Conservation (phyloP, 2,329 filamentous ascomycete species). For the Plenodomus biglobosus region DNA sequence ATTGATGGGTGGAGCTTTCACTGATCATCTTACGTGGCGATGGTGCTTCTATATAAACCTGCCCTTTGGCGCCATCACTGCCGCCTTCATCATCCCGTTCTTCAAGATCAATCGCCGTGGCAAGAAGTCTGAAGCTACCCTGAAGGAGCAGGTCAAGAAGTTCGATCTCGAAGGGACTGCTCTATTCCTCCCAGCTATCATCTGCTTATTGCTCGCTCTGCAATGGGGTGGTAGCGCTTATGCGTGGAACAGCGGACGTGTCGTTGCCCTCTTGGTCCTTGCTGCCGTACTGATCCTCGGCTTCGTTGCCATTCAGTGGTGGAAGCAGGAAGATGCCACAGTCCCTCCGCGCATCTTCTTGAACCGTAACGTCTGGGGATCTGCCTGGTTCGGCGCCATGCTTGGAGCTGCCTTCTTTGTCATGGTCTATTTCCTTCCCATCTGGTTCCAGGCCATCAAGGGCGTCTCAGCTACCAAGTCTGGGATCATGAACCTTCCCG, state of each 20-base stretch:
- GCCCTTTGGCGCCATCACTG: constrained; percentile 52
- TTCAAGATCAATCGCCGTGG: constrained; percentile 40
- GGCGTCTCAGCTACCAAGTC: constrained; percentile 49
- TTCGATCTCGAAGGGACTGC: constrained; percentile 52
- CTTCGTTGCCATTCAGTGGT: constrained; percentile 49
- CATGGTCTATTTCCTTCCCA: constrained; percentile 50
- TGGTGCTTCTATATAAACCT: constrained; percentile 54
- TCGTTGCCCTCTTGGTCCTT: constrained; percentile 52
- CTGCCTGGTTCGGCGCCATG: constrained; percentile 45
- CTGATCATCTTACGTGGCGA: constrained; percentile 40
- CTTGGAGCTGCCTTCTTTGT: constrained; percentile 51
- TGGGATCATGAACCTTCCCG: constrained; percentile 52
- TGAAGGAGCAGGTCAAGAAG: constrained; percentile 45
- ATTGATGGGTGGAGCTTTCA: too few relatives aligned
- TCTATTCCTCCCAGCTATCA: constrained; percentile 50
- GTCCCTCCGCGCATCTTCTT: constrained; percentile 51
- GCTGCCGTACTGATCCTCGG: constrained; percentile 47
- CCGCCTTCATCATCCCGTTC: constrained; percentile 46
- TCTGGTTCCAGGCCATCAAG: constrained; percentile 56
- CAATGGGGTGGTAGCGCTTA: constrained; percentile 56
- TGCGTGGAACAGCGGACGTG: constrained; percentile 47
- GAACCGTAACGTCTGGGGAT: constrained; percentile 50
- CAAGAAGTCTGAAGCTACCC: constrained; percentile 37
- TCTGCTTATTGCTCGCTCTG: constrained; percentile 53
- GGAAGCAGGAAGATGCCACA: constrained; percentile 50